Base-by-base conservation (phyloP, 257 asterid genomes). In the Solanum sejunctum region DNA sequence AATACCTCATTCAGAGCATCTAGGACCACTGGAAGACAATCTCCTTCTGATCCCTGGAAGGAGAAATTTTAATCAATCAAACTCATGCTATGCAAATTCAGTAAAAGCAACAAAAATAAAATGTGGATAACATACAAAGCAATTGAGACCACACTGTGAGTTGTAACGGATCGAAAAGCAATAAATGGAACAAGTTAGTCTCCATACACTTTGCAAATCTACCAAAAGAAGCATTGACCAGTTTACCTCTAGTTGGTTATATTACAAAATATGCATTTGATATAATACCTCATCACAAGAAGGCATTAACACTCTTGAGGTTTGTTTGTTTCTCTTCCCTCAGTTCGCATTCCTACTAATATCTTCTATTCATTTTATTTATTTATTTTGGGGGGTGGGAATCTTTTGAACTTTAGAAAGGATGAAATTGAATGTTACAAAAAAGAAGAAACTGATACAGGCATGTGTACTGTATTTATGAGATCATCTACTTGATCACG, bases 1-100 rank as follows among this genome's bases (percentile, higher is more conserved):
- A 83, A 36, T 91, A 97, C 99, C 99, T 97, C 99, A 87, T 95
- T 92, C 88, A 97, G 90, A 87, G 99, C 97, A 90, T 95, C 99
- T 85, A 97, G 91, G 91, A 95, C 99, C 87, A 92, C 95, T 43
- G 99, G 99, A 86, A 97, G 91, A 90, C 95, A 89, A 82, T 97
- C 96, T 84, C 93, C 98, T 81, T 94, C 98, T 79, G 99, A 90
- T 75, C 92, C 99, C 99, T 97, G 86, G 47, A 88, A 81, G 88
- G 87, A 73, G 86, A 83, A 51, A 73, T 39, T 39, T 85, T 82
- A 69, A 83, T 75, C 32, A 63, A 77, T 61, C 67, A 86, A 88
- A 75, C 86, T 84, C 67, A 85, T 64, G 83, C 77, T 83, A 85
- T 45, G 81, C 52, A 83, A 51, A 52, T 26, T 26, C 52, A 78